These are phyloP conservation scores for Paecilomyces dactylethromorphus DNA, from an alignment of 2,329 filamentous ascomycete species.

Conservation along the genomic window DNA sequence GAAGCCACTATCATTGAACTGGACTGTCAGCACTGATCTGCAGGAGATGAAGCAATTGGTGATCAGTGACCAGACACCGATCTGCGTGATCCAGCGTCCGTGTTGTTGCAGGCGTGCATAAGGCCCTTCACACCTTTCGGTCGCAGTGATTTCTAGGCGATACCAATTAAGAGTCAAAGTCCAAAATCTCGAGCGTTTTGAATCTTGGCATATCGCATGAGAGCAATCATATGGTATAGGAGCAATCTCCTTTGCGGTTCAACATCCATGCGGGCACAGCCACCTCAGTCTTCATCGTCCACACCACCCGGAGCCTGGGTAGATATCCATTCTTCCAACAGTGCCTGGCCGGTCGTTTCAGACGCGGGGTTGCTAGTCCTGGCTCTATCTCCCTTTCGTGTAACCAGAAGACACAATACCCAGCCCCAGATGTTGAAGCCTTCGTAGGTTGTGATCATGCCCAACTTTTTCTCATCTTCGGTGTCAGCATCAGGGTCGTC, in stretches of 20 bases:
- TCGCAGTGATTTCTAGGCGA: neutral
- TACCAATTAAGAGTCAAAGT: neutral
- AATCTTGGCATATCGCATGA: neutral
- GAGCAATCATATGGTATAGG: neutral
- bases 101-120: neutral
- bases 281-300: slow-evolving; percentile 26
- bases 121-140: neutral
- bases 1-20: neutral
- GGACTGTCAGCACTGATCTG: neutral
- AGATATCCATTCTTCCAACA: slow-evolving; percentile 83
- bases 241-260: neutral
- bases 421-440: slow-evolving; percentile 94
- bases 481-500: slow-evolving; percentile 22
- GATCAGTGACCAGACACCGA: neutral
- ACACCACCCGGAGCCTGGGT: slow-evolving; percentile 53
- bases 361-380: slow-evolving; percentile 25
- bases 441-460: slow-evolving; percentile 81
- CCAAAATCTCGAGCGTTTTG: neutral
- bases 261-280: neutral
- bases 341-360: slow-evolving; percentile 52
- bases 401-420: slow-evolving; percentile 84
- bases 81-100: neutral
- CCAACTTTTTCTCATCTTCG: slow-evolving; percentile 77
- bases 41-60: neutral
- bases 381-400: slow-evolving; percentile 53